phyloP scores from a whole-genome alignment of 176 grass and related monocot species.

The Lolium perenne region DNA sequence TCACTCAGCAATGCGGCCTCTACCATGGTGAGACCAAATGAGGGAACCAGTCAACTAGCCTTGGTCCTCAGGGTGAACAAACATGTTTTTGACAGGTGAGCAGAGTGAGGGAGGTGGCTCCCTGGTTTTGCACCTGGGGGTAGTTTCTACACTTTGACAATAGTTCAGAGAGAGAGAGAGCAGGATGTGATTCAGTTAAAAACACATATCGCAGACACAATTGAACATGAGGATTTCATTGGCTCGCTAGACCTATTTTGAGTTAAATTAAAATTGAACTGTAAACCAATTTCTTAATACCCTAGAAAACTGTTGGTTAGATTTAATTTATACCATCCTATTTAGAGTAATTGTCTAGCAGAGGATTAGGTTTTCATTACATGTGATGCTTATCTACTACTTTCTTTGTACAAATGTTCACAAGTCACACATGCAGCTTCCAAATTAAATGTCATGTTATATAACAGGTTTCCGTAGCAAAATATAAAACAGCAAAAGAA shows the following conservation, averaged over 20 bases:
- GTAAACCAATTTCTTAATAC: not conserved
- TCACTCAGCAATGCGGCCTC: not conserved
- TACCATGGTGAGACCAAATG: not conserved
- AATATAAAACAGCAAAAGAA: constrained; percentile 3
- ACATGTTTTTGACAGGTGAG: not conserved
- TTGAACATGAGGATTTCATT: not conserved
- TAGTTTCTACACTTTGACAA: not conserved
- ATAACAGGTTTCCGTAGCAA: not conserved
- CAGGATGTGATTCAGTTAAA: not conserved
- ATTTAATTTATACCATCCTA: not conserved
- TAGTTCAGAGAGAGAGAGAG: not conserved
- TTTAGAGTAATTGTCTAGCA: not conserved
- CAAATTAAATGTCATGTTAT: constrained; percentile 4
- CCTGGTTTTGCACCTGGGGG: not conserved
- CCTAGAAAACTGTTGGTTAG: not conserved
- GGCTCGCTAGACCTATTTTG: not conserved
- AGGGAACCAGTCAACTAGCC: not conserved
- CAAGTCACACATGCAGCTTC: constrained; percentile 17
- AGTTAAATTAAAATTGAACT: not conserved
- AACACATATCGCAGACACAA: not conserved
- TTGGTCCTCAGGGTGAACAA: not conserved
- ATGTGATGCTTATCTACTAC: constrained; percentile 6
- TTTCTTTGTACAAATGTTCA: not conserved
- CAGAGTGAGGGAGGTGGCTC: not conserved
- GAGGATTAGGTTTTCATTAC: constrained; percentile 9